Evolutionary conservation across 2,329 filamentous ascomycete genomes (phyloP).

Genomic region (Monosporascus cannonballus): DNA sequence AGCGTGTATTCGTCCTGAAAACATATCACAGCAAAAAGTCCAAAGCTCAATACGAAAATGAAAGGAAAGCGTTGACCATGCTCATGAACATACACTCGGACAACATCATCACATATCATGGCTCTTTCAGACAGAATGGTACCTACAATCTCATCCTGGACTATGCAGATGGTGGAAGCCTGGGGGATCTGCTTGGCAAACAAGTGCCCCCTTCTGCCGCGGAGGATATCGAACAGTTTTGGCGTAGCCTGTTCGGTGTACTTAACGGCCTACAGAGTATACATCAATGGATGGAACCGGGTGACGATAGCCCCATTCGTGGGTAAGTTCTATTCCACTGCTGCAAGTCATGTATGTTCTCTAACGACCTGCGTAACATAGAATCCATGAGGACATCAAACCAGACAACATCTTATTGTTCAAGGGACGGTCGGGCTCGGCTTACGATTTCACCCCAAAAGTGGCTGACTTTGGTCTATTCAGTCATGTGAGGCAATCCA

Average conservation of each 20-base stretch:
- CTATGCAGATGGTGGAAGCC: constrained; percentile 9
- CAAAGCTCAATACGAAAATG: constrained; percentile 8
- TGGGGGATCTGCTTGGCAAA: constrained; percentile 5
- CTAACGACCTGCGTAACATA: not conserved
- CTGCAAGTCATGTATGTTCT: not conserved
- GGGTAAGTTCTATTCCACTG: constrained; percentile 4
- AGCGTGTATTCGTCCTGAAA: constrained; percentile 8
- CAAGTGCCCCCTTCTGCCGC: constrained; percentile 1
- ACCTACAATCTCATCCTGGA: constrained; percentile 11
- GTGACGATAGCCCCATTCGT: constrained; percentile 4
- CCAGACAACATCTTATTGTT: constrained; percentile 12
- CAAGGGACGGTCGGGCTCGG: constrained; percentile 6
- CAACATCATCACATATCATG: constrained; percentile 12
- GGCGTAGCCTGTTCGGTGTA: constrained; percentile 8
- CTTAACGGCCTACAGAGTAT: constrained; percentile 6
- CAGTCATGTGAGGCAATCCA: constrained; percentile 5
- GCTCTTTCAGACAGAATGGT: constrained; percentile 10
- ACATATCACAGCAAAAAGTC: constrained; percentile 4
- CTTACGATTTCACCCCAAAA: constrained; percentile 12
- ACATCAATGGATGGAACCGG: constrained; percentile 4
- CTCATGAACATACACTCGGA: constrained; percentile 3
- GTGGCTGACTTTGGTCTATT: constrained; percentile 15
- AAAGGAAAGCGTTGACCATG: constrained; percentile 7
- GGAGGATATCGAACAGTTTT: constrained; percentile 2
- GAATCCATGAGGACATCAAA: constrained; percentile 16